phyloP scores from a whole-genome alignment of 1,139 yeast species.

The Debaryomyces coudertii region DNA sequence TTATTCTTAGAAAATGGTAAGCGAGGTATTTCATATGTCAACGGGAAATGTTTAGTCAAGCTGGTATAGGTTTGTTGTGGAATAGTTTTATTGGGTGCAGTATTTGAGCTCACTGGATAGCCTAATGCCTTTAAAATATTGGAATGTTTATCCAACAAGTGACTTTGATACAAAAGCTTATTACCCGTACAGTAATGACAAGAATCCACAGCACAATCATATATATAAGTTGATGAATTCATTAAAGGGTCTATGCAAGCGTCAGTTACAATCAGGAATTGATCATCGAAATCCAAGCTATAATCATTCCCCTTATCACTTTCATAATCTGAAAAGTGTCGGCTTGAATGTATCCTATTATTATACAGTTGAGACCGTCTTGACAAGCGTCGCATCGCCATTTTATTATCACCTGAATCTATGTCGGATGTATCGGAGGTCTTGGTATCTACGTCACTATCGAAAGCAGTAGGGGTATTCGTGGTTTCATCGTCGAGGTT shows the following conservation, averaged over 20 bases:
- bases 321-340: neutral
- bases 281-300: constrained; percentile 26
- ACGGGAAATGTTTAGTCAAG: constrained; percentile 32
- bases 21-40: constrained; percentile 27
- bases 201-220: constrained; percentile 32
- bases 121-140: constrained; percentile 31
- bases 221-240: constrained; percentile 15
- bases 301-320: neutral
- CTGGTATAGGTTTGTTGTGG: constrained; percentile 15
- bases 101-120: constrained; percentile 31
- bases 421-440: constrained; percentile 9
- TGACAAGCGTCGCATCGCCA: neutral
- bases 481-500: constrained; percentile 1
- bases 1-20: constrained; percentile 28
- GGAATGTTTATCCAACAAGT: constrained; percentile 33
- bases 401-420: constrained; percentile 8
- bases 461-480: neutral
- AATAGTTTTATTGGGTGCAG: constrained; percentile 13
- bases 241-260: constrained; percentile 11
- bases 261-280: constrained; percentile 28
- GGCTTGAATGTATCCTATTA: neutral
- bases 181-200: constrained; percentile 41
- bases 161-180: constrained; percentile 32
- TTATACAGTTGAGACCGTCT: neutral
- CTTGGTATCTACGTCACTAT: neutral